These are phyloP conservation scores for Elaeis oleifera DNA, from an alignment of 202 grass and related monocot genomes.

Conservation along the genomic window DNA sequence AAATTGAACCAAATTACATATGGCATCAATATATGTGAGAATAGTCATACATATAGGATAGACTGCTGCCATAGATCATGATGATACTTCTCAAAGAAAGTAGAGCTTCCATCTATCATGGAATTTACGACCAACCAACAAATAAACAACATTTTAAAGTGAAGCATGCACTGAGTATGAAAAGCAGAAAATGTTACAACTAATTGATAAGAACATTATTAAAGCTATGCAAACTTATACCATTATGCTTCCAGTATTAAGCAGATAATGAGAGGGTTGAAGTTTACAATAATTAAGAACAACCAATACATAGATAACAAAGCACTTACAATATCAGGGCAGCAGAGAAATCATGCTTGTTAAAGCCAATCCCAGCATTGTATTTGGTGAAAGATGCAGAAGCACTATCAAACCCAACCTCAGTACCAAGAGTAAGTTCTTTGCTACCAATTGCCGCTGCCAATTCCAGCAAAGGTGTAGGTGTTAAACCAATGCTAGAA, in stretches of 20 bases:
- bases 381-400: constrained; percentile 78
- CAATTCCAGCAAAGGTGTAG: constrained; percentile 56
- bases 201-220: too few species aligned
- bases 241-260: neutral
- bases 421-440: constrained; percentile 53
- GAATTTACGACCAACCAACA: neutral
- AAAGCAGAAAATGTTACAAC: too few species aligned
- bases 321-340: constrained; percentile 58
- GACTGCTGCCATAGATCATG: too few species aligned
- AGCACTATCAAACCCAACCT: constrained; percentile 87
- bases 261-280: neutral
- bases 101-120: neutral
- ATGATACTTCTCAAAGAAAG: too few species aligned
- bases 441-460: constrained; percentile 49
- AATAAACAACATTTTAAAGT: neutral
- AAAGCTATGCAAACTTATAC: too few species aligned
- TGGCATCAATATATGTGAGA: too few species aligned
- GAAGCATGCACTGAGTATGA: neutral
- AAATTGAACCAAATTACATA: too few species aligned
- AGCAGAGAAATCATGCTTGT: constrained; percentile 64
- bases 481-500: constrained; percentile 61
- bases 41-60: too few species aligned
- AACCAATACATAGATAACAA: neutral
- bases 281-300: constrained; percentile 1
- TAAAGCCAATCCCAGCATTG: constrained; percentile 67